Evolutionary conservation across 768 basidiomycete genomes (phyloP).

Genomic region (Leccinum uliginosum): DNA sequence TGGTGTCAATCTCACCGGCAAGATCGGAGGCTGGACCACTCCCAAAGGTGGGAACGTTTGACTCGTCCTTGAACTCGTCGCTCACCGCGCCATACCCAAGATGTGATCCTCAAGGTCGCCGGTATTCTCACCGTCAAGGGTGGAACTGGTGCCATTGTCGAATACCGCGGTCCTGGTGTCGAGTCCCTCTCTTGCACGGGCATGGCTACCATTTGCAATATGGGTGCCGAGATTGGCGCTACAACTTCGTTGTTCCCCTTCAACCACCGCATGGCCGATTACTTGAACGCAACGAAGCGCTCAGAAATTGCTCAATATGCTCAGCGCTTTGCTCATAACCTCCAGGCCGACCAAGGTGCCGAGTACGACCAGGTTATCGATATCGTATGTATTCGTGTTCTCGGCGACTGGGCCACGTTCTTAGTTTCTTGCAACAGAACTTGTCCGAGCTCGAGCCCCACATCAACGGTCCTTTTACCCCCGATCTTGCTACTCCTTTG

Average conservation of each 20-base stretch:
- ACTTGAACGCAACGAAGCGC: slow-evolving; percentile 94
- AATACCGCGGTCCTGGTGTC: slow-evolving; percentile 93
- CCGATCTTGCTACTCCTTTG: slow-evolving; percentile 96
- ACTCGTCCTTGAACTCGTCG: not conserved
- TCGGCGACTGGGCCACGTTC: not conserved
- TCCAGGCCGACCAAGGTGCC: slow-evolving; percentile 79
- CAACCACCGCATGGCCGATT: slow-evolving; percentile 91
- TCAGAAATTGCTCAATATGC: slow-evolving; percentile 85
- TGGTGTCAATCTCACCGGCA: slow-evolving; percentile 93
- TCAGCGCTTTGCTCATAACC: slow-evolving; percentile 82
- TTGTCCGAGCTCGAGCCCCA: slow-evolving; percentile 97
- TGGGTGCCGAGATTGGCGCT: slow-evolving; percentile 99
- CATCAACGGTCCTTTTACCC: slow-evolving; percentile 99
- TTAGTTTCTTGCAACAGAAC: slow-evolving; percentile 48
- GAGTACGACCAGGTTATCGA: slow-evolving; percentile 95
- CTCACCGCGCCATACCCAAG: slow-evolving; percentile 36
- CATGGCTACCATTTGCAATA: slow-evolving; percentile 99
- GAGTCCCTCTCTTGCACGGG: slow-evolving; percentile 96
- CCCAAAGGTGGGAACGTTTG: slow-evolving; percentile 69
- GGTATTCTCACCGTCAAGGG: slow-evolving; percentile 99
- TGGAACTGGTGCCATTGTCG: slow-evolving; percentile 97
- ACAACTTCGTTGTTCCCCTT: slow-evolving; percentile 99
- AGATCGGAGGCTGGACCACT: slow-evolving; percentile 95
- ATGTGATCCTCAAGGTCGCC: slow-evolving; percentile 98
- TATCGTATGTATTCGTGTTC: slow-evolving; percentile 52